These are phyloP conservation scores for Dictyostelium brefeldianum DNA, from an alignment of 78 protist genomes.

Conservation along the genomic window DNA sequence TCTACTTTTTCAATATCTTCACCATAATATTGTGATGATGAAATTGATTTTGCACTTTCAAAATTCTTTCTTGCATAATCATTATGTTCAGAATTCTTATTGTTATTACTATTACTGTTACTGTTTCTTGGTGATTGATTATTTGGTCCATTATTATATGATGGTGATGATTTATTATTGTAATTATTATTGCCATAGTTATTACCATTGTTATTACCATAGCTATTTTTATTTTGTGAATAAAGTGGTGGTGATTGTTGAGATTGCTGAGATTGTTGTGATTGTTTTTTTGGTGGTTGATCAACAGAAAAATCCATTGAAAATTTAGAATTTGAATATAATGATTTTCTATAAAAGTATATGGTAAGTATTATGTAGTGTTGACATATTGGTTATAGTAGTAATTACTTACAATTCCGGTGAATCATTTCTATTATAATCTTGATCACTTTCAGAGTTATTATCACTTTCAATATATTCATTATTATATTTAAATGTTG, in stretches of 20 bases:
- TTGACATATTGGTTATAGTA: not conserved
- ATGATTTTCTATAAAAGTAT: not conserved
- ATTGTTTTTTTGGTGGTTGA: not conserved
- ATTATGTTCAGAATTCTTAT: not conserved
- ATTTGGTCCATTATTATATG: constrained; percentile 8
- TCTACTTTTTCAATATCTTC: constrained; percentile 69
- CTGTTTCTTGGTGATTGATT: not conserved
- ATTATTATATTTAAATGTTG: constrained; percentile 27
- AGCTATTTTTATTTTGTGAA: constrained; percentile 1
- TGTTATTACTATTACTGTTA: not conserved
- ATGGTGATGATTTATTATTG: not conserved
- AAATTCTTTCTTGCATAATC: constrained; percentile 84
- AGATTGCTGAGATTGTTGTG: not conserved
- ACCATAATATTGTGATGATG: constrained; percentile 77
- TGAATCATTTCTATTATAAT: constrained; percentile 1
- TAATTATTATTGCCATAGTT: not conserved
- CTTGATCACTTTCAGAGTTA: not conserved
- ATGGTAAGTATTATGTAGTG: not conserved
- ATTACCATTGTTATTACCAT: not conserved
- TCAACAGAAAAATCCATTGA: constrained; percentile 26
- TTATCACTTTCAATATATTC: constrained; percentile 7
- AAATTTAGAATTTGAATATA: constrained; percentile 19
- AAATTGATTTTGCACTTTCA: constrained; percentile 77
- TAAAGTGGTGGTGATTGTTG: constrained; percentile 29
- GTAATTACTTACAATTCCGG: not conserved